phyloP scores from a whole-genome alignment of 495 filamentous ascomycete genomes.

The Pseudevernia furfuracea region DNA sequence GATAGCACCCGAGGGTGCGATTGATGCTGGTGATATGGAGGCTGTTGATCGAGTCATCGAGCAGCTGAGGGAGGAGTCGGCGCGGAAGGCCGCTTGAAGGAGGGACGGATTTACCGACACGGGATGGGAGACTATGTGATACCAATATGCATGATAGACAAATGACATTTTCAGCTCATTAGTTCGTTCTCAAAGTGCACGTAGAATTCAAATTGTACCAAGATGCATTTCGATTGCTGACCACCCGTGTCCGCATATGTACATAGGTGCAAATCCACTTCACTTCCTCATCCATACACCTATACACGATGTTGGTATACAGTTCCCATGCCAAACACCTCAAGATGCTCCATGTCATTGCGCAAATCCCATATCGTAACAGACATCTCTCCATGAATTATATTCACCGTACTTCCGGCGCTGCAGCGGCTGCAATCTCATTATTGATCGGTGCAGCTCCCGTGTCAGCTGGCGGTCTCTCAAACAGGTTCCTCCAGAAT shows the following conservation, averaged over 20 bases:
- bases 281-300: not conserved
- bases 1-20: constrained; percentile 45
- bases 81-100: constrained; percentile 19
- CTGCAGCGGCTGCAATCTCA: constrained; percentile 27
- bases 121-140: not conserved
- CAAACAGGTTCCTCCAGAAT: constrained; percentile 89
- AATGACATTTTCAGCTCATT: not conserved
- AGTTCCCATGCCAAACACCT: constrained; percentile 6
- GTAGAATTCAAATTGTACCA: not conserved
- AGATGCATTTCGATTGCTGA: not conserved
- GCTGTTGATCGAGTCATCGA: constrained; percentile 66
- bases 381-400: not conserved
- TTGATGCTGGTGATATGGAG: constrained; percentile 80
- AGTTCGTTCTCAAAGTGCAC: not conserved
- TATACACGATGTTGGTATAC: not conserved
- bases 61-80: constrained; percentile 50
- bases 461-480: constrained; percentile 33
- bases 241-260: not conserved
- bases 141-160: constrained; percentile 1
- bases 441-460: constrained; percentile 27
- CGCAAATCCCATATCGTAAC: not conserved
- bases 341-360: not conserved
- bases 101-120: not conserved
- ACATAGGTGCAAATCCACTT: not conserved
- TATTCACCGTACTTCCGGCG: constrained; percentile 23